Percentiles rank a stretch among this genome's conserved stretches.
Evolutionary conservation across 495 filamentous ascomycete species (phyloP).

Genomic region (Glutinoglossum americanum): DNA sequence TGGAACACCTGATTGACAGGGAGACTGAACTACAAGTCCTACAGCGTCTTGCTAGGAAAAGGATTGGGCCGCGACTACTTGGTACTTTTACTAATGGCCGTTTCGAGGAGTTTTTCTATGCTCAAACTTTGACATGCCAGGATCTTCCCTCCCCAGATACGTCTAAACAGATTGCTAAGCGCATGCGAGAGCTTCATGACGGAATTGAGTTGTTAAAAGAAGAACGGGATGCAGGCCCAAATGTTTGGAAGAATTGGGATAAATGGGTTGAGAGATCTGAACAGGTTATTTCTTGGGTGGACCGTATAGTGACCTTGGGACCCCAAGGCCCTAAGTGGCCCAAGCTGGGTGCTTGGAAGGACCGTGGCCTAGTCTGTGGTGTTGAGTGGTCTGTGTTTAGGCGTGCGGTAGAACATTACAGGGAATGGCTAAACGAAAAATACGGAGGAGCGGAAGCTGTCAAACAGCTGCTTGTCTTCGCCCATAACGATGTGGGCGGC

Average conservation of each 20-base stretch:
- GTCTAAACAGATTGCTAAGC: slow-evolving; percentile 87
- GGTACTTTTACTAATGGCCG: slow-evolving; percentile 92
- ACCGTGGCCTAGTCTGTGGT: slow-evolving; percentile 58
- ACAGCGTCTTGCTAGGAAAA: slow-evolving; percentile 65
- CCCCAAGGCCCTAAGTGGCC: slow-evolving; percentile 17
- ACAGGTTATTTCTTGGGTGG: slow-evolving; percentile 54
- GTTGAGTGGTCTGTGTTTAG: slow-evolving; percentile 67
- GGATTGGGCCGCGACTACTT: slow-evolving; percentile 79
- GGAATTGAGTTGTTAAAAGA: slow-evolving; percentile 66
- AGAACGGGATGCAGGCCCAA: slow-evolving; percentile 58
- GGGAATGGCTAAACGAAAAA: slow-evolving; percentile 45
- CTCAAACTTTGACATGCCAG: slow-evolving; percentile 48
- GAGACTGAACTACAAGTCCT: slow-evolving; percentile 78
- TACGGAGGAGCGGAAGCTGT: slow-evolving; percentile 46
- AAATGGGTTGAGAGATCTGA: slow-evolving; percentile 74
- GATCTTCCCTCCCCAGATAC: slow-evolving; percentile 68
- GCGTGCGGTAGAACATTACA: slow-evolving; percentile 53
- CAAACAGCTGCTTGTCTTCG: slow-evolving; percentile 64
- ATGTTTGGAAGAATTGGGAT: slow-evolving; percentile 85
- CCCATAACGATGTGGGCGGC: slow-evolving; percentile 77
- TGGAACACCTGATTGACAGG: slow-evolving; percentile 86
- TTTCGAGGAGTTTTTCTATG: slow-evolving; percentile 84
- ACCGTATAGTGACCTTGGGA: slow-evolving; percentile 29
- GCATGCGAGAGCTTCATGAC: slow-evolving; percentile 89
- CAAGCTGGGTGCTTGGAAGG: slow-evolving; percentile 33